Percentiles rank a stretch among this genome's conserved stretches.
Conservation (phyloP, 2,329 filamentous ascomycete species). For the Curvularia verruculosa region DNA sequence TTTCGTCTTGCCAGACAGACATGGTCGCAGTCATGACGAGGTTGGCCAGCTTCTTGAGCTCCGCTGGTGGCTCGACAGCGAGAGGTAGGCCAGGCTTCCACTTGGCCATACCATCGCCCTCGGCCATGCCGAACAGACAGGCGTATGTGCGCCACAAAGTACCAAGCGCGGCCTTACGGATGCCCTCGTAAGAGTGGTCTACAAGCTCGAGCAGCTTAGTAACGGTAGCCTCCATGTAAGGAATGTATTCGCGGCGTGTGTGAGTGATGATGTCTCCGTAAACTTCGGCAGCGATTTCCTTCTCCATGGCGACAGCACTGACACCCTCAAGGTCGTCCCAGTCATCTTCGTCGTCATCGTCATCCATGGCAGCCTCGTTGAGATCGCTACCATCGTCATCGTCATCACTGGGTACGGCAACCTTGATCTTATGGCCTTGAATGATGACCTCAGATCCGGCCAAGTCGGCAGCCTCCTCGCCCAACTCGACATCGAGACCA, state of each 20-base stretch:
- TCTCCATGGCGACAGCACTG: conserved; percentile 89
- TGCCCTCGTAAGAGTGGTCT: conserved; percentile 90
- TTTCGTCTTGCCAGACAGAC: conserved; percentile 85
- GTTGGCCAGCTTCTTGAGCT: conserved; percentile 83
- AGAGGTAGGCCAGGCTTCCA: conserved; percentile 89
- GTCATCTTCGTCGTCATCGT: conserved; percentile 79
- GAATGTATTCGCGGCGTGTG: conserved; percentile 78
- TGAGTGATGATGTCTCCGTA: conserved; percentile 90
- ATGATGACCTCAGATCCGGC: conserved; percentile 77
- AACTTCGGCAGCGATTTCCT: conserved; percentile 95
- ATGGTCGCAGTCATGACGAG: conserved; percentile 85
- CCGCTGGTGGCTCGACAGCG: conserved; percentile 76
- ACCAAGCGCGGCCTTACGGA: conserved; percentile 87
- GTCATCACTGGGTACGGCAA: conserved; percentile 65
- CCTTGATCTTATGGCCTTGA: conserved; percentile 83
- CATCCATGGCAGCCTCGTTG: conserved; percentile 60
- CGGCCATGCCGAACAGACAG: conserved; percentile 85
- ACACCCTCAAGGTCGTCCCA: conserved; percentile 85
- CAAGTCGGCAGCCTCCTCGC: conserved; percentile 74
- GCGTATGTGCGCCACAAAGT: conserved; percentile 94
- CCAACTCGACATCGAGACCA: conserved; percentile 76
- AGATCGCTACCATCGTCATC: conserved; percentile 70
- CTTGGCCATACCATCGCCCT: conserved; percentile 77
- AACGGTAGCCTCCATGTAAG: conserved; percentile 88
- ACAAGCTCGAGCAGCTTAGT: conserved; percentile 79